Base-by-base conservation (phyloP, 179 eudicot species). In the Silene coronaria region DNA sequence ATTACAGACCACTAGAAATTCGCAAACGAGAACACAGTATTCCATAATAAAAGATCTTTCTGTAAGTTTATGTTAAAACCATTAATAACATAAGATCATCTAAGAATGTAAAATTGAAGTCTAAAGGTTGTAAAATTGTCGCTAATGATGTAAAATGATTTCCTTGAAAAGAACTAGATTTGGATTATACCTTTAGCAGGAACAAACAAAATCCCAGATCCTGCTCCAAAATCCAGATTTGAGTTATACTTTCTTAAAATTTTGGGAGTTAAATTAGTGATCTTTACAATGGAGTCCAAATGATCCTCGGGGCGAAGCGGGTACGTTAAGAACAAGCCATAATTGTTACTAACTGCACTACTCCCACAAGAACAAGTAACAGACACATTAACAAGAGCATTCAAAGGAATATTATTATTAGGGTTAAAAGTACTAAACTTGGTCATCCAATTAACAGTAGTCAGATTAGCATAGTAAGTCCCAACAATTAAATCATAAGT, bases 291-390 rank as follows among this genome's bases (percentile, higher is more conserved):
- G 0, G 79, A 78, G 6, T 13, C 67, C 81, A 81, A 76, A 21
- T 2, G 74, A 4, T 36, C 45, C 11, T 61, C 87, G 1, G 70
- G 58, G 10, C 80, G 72, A 71, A 87, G 78, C 85, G 86, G 88
- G 70, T 81, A 83, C 8, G 88, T 87, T 69, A 87, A 32, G 70
- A 87, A 87, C 83, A 87, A 72, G 66, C 89, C 89, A 66, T 80
- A 87, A 0, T 26, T 67, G 79, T 79, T 77, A 12, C 78, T 76
- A 70, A 85, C 64, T 10, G 16, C 0, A 27, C 68, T 42, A 67
- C 74, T 32, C 16, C 89, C 88, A 71, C 89, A 87, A 12, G 83
- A 86, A 57, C 89, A 87, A 65, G 73, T 81, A 60, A 87, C 85
- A 7, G 84, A 70, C 32, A 87, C 81, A 64, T 87, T 87, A 46